These are phyloP conservation scores for Leccinum truebloodii DNA, from an alignment of 768 basidiomycete species.

Conservation along the genomic window DNA sequence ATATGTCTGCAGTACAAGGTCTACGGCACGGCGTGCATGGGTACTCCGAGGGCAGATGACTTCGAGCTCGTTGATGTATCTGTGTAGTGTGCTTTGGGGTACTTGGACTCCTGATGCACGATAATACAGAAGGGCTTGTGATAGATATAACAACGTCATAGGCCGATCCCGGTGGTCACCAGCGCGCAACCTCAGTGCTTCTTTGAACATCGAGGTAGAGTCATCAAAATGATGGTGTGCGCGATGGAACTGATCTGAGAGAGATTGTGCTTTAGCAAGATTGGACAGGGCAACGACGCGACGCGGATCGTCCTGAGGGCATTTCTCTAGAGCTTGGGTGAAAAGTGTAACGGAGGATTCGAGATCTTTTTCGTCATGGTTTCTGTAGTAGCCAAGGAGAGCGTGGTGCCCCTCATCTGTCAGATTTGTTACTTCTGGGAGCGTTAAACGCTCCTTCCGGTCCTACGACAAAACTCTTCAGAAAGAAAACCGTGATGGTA, in stretches of 20 bases:
- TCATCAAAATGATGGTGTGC: background rate
- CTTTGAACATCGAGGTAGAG: constrained; percentile 5
- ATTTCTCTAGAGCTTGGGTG: constrained; percentile 4
- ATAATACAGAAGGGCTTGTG: no score
- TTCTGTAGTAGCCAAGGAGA: background rate
- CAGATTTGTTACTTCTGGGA: background rate
- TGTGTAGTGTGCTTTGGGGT: no score
- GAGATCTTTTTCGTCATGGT: background rate
- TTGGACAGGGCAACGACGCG: constrained; percentile 11
- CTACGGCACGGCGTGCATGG: no score
- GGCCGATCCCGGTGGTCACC: constrained; percentile 10
- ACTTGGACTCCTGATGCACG: no score
- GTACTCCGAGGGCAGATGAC: no score
- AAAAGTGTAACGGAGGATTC: constrained; percentile 6
- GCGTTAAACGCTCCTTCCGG: background rate
- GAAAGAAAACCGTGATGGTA: background rate
- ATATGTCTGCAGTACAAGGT: no score
- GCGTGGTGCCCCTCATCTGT: constrained; percentile 8
- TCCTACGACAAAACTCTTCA: background rate
- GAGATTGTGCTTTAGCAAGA: constrained; percentile 4
- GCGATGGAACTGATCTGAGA: background rate
- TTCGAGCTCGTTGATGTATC: no score
- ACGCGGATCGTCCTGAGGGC: background rate
- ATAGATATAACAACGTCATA: background rate
- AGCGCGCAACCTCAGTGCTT: constrained; percentile 13